Base-by-base conservation (phyloP, 164 flowering plant genomes). In the Magnolia officinalis region DNA sequence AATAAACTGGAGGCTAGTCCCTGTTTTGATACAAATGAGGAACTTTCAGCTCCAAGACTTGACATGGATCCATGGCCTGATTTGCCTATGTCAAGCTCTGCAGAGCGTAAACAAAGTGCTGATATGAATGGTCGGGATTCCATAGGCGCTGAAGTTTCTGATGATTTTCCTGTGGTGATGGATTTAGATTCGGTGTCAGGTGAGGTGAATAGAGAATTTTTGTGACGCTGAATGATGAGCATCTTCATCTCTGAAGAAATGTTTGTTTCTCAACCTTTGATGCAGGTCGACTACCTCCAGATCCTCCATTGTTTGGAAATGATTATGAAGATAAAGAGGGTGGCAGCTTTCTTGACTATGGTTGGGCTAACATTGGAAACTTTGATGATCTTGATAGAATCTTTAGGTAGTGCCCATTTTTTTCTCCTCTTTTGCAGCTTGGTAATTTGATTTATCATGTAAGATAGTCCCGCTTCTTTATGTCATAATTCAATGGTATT, bases 11-110 rank as follows among this genome's bases (percentile, higher is more conserved):
- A 68, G 23, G 58, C 31, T 50, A 59, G 45, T 11, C 69, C 67
- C 72, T 26, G 19, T 20, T n/a, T 29, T 23, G 59, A 37, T 58
- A 20, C 76, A 80, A 16, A 83, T 65, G 84, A 78, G 71, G 78
- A 78, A 63, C 77, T 72, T 68, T 78, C 76, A 70, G 78, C 79
- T 61, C 81, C 69, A 67, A 86, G 89, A 86, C 51, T 87, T 82
- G 90, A 81, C 74, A 86, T 81, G 71, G 86, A 78, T 75, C 69
- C 87, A 21, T 88, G 86, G 90, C 80, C 92, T 79, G 74, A 78
- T 45, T 63, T 79, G 59, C 83, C 59, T 37, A 16, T 26, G 37
- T 49, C 70, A 5, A 83, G 78, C 61, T 11, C 16, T 77, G 65
- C 77, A 72, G 20, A 68, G 50, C 13, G 5, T 23, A 64, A 74